Base-by-base conservation (phyloP, 305 asterid genomes). In the Fraxinus latifolia region DNA sequence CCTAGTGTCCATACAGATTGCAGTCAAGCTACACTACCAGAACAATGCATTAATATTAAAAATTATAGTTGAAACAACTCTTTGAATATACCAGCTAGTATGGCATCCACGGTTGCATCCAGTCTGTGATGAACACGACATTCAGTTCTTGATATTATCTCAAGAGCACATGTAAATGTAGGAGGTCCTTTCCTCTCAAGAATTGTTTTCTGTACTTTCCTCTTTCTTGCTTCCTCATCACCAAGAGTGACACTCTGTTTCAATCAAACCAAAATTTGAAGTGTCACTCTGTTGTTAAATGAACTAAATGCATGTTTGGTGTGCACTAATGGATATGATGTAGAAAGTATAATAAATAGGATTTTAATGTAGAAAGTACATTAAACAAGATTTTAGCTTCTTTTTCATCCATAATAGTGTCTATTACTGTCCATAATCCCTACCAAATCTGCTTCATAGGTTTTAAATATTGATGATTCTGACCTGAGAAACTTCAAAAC, bases 151-250 rank as follows among this genome's bases (percentile, higher is more conserved):
- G 98, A 94, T 80, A 96, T 88, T 89, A 96, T 93, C 92, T 96
- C 98, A 77, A 96, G 95, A 0, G 97, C 98, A 84, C 98, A 94
- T 27, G 97, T 91, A 82, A 96, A 96, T 19, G 98, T 86, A 60
- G 99, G 92, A 81, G 98, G 98, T 7, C 98, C 99, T 89, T 96
- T 96, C 90, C 98, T 93, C 92, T 96, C 99, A 4, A 96, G 98
- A 81, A 96, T 93, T 44, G 99, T 93, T 89, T 96, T 96, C 87
- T 96, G 98, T 84, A 96, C 99, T 86, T 93, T 94, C 89, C 99
- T 90, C 92, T 93, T 94, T 82, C 93, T 88, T 71, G 99, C 99
- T 88, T 96, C 99, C 89, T 96, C 99, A 77, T 96, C 99, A 58
- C 99, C 99, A 29, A 96, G 93, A 47, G 99, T 96, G 80, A 96